Conservation (phyloP, 2,329 filamentous ascomycete species). For the Bipolaris victoriae region DNA sequence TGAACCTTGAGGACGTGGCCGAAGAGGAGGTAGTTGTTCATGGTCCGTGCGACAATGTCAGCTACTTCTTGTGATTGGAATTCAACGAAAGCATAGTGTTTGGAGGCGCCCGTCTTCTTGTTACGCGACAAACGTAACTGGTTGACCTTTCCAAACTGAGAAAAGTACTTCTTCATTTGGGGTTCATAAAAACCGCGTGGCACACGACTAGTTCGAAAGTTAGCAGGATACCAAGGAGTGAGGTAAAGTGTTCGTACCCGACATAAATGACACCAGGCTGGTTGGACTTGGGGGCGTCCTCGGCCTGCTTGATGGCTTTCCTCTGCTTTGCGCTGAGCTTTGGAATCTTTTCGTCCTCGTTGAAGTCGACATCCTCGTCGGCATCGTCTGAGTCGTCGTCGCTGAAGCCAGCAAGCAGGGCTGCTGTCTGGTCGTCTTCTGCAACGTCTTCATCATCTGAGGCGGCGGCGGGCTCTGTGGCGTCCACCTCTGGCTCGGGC, state of each 20-base stretch:
- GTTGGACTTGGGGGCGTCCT: constrained; percentile 58
- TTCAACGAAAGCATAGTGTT: constrained; percentile 95
- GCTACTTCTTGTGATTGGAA: constrained; percentile 80
- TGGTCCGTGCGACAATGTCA: constrained; percentile 89
- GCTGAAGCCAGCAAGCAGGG: constrained; percentile 59
- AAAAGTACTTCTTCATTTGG: constrained; percentile 92
- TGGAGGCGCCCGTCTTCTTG: constrained; percentile 86
- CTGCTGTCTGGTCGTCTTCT: constrained; percentile 58
- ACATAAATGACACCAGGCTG: constrained; percentile 85
- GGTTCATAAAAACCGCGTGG: constrained; percentile 97
- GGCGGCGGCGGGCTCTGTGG: constrained; percentile 18
- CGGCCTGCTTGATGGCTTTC: constrained; percentile 57
- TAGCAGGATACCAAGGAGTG: background rate
- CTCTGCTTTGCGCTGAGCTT: constrained; percentile 38
- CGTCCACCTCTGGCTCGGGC: constrained; percentile 24
- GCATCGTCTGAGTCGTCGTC: constrained; percentile 51
- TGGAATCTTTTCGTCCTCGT: constrained; percentile 44
- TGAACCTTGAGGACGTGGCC: constrained; percentile 92
- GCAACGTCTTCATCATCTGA: constrained; percentile 27
- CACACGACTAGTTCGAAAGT: constrained; percentile 64
- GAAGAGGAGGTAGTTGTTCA: constrained; percentile 97
- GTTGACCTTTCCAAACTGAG: constrained; percentile 85
- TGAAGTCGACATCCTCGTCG: constrained; percentile 45
- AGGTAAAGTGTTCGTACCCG: constrained; percentile 56
- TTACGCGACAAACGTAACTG: constrained; percentile 86